These are phyloP conservation scores for Camellia lanceoleosa DNA, from an alignment of 148 eudicot genomes.

Conservation along the genomic window DNA sequence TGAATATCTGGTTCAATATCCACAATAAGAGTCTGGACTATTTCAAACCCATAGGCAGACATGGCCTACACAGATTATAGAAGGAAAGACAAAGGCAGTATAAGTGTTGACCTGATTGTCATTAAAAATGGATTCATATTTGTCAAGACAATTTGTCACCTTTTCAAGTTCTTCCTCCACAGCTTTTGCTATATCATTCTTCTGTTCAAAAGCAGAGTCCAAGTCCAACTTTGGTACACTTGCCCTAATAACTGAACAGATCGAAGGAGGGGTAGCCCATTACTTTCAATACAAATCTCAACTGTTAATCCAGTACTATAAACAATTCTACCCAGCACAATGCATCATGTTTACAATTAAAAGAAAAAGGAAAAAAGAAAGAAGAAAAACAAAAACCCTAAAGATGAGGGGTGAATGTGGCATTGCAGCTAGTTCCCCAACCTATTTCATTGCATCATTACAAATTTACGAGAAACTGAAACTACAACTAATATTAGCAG, in stretches of 20 bases:
- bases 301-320: neutral
- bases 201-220: constrained; percentile 43
- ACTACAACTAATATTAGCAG: too few species aligned
- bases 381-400: neutral
- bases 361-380: too few species aligned
- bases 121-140: neutral
- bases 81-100: neutral
- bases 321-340: neutral
- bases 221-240: constrained; percentile 39
- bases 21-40: constrained; percentile 55
- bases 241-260: constrained; percentile 38
- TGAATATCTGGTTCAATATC: constrained; percentile 56
- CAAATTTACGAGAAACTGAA: neutral
- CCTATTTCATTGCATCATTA: neutral
- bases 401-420: neutral
- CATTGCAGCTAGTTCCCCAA: neutral
- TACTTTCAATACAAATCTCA: constrained; percentile 10
- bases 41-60: constrained; percentile 55
- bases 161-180: constrained; percentile 47
- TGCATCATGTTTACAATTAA: neutral
- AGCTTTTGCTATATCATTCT: constrained; percentile 42
- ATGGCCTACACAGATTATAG: constrained; percentile 34
- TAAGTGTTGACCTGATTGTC: constrained; percentile 8
- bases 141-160: constrained; percentile 7
- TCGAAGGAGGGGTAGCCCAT: constrained; percentile 8